Evolutionary conservation across 495 filamentous ascomycete species (phyloP).

Genomic region (Neurospora sp.): DNA sequence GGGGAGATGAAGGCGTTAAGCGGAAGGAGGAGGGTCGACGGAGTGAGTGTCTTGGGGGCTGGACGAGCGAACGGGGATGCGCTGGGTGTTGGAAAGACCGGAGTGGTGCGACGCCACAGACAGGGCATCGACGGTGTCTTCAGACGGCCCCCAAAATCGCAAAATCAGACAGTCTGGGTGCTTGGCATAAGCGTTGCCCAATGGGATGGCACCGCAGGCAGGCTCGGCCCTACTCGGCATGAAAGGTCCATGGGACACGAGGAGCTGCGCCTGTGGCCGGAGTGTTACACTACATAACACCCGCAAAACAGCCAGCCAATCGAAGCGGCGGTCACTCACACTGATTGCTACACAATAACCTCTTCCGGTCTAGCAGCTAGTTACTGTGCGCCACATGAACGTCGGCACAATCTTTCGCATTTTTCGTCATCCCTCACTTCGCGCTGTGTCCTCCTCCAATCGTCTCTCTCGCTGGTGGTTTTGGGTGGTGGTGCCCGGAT

Average conservation of each 20-base stretch:
- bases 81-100: constrained; percentile 8
- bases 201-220: not conserved
- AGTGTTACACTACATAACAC: not conserved
- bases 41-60: not conserved
- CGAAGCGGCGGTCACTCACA: not conserved
- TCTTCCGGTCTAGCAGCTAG: not conserved
- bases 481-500: not conserved
- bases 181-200: not conserved
- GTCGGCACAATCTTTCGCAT: not conserved
- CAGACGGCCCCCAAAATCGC: not conserved
- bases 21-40: not conserved
- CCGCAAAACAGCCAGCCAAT: not conserved
- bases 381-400: no score
- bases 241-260: not conserved
- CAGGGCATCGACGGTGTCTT: not conserved
- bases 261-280: not conserved
- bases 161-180: not conserved
- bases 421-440: not conserved
- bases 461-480: not conserved
- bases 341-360: not conserved
- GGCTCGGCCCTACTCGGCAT: not conserved
- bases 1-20: not conserved
- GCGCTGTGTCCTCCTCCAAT: not conserved
- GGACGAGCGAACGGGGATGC: constrained; percentile 9
- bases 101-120: constrained; percentile 4